Conservation (phyloP, 768 basidiomycete genomes). For the Suillus luteus region DNA sequence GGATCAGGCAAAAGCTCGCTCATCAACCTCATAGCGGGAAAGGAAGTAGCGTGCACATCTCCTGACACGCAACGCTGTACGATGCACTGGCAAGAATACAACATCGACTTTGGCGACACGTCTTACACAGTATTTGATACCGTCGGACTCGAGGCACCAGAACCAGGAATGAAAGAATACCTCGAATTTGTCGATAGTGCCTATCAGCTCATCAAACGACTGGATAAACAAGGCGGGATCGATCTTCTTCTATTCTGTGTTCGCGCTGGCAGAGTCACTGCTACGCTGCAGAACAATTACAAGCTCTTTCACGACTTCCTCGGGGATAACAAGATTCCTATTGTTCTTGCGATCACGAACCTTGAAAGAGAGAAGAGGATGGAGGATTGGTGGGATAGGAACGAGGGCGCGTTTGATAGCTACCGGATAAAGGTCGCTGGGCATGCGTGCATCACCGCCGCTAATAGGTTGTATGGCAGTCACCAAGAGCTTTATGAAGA, state of each 20-base stretch:
- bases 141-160: constrained; percentile 33
- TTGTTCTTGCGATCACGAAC: constrained; percentile 35
- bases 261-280: constrained; percentile 34
- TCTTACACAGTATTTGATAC: constrained; percentile 36
- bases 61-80: constrained; percentile 34
- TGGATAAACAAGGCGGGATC: constrained; percentile 34
- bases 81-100: constrained; percentile 28
- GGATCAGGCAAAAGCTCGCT: constrained; percentile 38
- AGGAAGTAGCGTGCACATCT: constrained; percentile 27
- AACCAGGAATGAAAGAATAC: constrained; percentile 24
- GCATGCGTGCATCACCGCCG: constrained; percentile 37
- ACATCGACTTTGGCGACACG: constrained; percentile 26
- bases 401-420: constrained; percentile 26
- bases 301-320: constrained; percentile 41
- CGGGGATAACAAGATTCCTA: constrained; percentile 36
- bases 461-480: constrained; percentile 14
- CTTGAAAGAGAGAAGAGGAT: constrained; percentile 26
- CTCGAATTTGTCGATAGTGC: constrained; percentile 34
- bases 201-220: constrained; percentile 36
- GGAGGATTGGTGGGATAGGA: constrained; percentile 25
- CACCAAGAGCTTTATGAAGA: background rate
- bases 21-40: constrained; percentile 41
- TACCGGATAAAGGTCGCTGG: constrained; percentile 29
- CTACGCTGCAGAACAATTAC: constrained; percentile 34
- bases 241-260: constrained; percentile 37